phyloP scores from a whole-genome alignment of 441 rosid genomes.

The Croton setiger region DNA sequence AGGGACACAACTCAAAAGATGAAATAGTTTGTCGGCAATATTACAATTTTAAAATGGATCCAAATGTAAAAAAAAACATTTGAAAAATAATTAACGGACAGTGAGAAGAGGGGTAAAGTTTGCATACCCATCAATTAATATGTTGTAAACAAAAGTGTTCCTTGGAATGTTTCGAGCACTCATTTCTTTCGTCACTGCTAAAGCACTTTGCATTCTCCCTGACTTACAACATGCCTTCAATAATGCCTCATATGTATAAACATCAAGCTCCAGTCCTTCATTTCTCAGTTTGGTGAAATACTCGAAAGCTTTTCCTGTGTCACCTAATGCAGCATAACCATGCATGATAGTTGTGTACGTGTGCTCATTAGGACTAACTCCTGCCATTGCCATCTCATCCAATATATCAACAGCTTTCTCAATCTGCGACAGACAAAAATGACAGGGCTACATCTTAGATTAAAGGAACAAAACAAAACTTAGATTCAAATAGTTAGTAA shows the following conservation, averaged over 20 bases:
- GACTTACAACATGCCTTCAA: conserved; percentile 97
- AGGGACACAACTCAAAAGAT: conserved; percentile 6
- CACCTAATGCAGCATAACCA: conserved; percentile 92
- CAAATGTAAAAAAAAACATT: background rate
- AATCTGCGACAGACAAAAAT: conserved; percentile 53
- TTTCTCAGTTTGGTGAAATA: conserved; percentile 74
- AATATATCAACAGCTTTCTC: conserved; percentile 83
- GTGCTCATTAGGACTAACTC: conserved; percentile 74
- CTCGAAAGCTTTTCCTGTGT: conserved; percentile 91
- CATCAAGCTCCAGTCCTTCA: conserved; percentile 84
- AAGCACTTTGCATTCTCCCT: conserved; percentile 98
- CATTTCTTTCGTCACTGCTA: conserved; percentile 96
- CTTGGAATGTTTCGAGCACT: conserved; percentile 68
- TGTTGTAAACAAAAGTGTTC: conserved; percentile 80
- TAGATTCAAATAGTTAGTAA: background rate
- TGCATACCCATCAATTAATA: conserved; percentile 84
- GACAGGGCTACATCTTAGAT: background rate
- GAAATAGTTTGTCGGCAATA: background rate
- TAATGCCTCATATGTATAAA: conserved; percentile 78
- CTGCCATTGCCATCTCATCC: conserved; percentile 85
- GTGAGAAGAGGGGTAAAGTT: background rate
- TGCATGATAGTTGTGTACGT: conserved; percentile 96
- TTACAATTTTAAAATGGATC: background rate
- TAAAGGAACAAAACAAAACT: background rate
- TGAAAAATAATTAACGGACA: background rate